These are phyloP conservation scores for Tetrahymena malaccensis DNA, from an alignment of 73 alveolate species.

Conservation along the genomic window DNA sequence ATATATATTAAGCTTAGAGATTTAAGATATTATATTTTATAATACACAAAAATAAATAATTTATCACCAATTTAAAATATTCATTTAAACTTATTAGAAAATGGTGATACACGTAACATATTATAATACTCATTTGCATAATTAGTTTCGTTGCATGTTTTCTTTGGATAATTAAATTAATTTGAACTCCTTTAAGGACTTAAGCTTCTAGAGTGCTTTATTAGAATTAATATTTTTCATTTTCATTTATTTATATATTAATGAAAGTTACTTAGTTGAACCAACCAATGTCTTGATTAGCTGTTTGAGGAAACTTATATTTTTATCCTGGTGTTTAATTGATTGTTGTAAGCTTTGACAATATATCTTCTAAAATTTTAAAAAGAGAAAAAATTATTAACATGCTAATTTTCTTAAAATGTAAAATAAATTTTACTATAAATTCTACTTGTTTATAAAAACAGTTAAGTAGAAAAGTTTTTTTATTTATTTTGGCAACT, in stretches of 20 bases:
- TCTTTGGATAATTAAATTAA: conserved; percentile 31
- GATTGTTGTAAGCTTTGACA: conserved; percentile 18
- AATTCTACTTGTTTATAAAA: background rate
- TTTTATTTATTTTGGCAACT: conserved; percentile 1
- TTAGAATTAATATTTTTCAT: background rate
- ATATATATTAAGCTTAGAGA: no score
- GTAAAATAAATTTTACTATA: no score
- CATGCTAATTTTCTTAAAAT: background rate
- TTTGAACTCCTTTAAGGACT: background rate
- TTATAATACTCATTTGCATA: conserved; percentile 40
- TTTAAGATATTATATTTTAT: background rate
- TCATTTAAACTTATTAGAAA: conserved; percentile 38
- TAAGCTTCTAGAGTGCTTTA: background rate
- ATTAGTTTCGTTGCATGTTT: conserved; percentile 30
- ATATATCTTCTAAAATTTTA: conserved; percentile 5
- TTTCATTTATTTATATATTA: background rate
- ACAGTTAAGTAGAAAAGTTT: conserved; percentile 1
- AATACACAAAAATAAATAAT: background rate
- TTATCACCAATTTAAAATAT: background rate
- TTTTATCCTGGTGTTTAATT: conserved; percentile 37
- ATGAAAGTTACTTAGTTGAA: background rate
- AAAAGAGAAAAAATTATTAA: background rate
- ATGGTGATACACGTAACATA: conserved; percentile 28
- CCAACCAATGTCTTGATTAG: conserved; percentile 40
- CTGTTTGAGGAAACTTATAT: conserved; percentile 29